These are phyloP conservation scores for Dimocarpus longan DNA, from an alignment of 345 rosid genomes.

Conservation along the genomic window DNA sequence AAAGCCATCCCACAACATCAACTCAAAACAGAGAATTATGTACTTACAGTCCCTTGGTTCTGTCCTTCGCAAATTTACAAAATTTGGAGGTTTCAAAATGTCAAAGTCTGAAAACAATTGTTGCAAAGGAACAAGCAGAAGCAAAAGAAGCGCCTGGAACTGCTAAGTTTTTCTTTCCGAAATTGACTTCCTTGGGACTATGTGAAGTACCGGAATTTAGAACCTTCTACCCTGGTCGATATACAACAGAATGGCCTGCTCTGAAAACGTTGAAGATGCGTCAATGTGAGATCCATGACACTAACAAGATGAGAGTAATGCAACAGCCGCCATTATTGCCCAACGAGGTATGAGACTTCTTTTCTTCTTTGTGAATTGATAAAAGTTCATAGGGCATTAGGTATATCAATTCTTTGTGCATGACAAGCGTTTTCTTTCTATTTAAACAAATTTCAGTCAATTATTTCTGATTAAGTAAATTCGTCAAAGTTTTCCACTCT, in stretches of 20 bases:
- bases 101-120: background rate
- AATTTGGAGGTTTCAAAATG: no score
- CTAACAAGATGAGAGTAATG: no score
- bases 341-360: conserved; percentile 4
- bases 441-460: no score
- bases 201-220: background rate
- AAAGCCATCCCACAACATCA: background rate
- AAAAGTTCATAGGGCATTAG: background rate
- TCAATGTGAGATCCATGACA: background rate
- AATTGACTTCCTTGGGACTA: background rate
- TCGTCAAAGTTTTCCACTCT: no score
- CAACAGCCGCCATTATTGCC: conserved; percentile 1
- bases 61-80: background rate
- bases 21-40: no score
- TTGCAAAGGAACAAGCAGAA: conserved; percentile 14
- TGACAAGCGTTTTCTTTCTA: no score
- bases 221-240: conserved; percentile 23
- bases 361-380: background rate
- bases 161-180: conserved; percentile 21
- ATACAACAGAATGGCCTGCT: conserved; percentile 23
- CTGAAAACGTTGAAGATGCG: background rate
- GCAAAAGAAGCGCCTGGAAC: background rate
- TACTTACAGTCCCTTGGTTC: no score
- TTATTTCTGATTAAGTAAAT: no score
- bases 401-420: no score